These are phyloP conservation scores for Quillaja saponaria DNA, from an alignment of 306 rosid genomes.

Conservation along the genomic window DNA sequence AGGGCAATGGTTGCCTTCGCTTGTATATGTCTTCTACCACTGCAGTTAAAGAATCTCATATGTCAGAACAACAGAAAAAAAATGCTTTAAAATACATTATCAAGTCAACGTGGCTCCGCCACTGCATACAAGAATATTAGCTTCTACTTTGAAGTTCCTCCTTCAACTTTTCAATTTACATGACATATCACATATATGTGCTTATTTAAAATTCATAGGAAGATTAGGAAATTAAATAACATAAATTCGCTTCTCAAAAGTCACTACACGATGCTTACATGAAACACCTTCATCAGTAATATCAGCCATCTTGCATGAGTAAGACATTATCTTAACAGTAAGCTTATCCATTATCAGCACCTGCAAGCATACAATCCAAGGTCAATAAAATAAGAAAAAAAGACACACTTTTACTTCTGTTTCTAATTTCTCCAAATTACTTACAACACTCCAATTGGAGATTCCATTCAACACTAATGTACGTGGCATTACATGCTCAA, in stretches of 20 bases:
- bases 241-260: slow-evolving; percentile 7
- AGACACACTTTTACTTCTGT: too few relatives aligned
- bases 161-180: too few relatives aligned
- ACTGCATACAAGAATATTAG: too few relatives aligned
- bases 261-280: slow-evolving; percentile 58
- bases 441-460: slow-evolving; percentile 24
- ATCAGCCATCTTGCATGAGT: slow-evolving; percentile 97
- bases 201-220: too few relatives aligned
- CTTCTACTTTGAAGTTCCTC: too few relatives aligned
- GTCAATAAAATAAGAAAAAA: slow-evolving; percentile 21
- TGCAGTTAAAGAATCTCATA: too few relatives aligned
- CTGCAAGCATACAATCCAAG: slow-evolving; percentile 48
- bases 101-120: too few relatives aligned
- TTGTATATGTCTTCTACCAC: slow-evolving; percentile 97
- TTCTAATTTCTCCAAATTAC: slow-evolving; percentile 21
- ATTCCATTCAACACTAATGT: too few relatives aligned
- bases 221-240: slow-evolving; percentile 29
- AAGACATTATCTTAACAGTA: slow-evolving; percentile 94
- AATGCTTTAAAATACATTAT: too few relatives aligned
- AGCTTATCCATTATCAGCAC: slow-evolving; percentile 96
- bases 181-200: too few relatives aligned
- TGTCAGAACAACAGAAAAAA: slow-evolving; percentile 31
- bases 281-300: slow-evolving; percentile 94
- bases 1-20: slow-evolving; percentile 92
- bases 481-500: slow-evolving; percentile 20